Evolutionary conservation across 2,329 filamentous ascomycete species (phyloP).

Genomic region (Colletotrichum kahawae): DNA sequence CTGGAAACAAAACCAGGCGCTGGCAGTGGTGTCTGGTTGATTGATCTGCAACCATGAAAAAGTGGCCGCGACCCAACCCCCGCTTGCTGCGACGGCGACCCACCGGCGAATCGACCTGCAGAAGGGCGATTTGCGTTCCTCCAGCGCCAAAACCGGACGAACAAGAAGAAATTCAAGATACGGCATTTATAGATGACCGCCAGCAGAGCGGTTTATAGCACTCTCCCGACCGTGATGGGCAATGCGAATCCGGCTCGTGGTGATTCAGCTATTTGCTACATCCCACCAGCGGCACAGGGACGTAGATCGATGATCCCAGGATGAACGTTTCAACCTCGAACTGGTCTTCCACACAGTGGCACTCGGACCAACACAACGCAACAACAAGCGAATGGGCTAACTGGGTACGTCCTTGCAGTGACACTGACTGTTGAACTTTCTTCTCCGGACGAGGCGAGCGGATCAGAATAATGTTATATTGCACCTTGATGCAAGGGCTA

Average conservation of each 20-base stretch:
- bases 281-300: neutral
- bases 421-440: neutral
- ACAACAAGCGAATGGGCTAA: neutral
- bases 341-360: constrained; percentile 1
- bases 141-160: neutral
- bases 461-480: neutral
- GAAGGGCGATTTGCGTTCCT: neutral
- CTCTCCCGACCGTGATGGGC: neutral
- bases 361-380: constrained; percentile 9
- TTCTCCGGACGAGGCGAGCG: constrained; percentile 1
- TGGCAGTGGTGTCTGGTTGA: neutral
- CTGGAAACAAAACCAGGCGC: constrained; percentile 1
- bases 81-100: neutral
- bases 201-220: neutral
- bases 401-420: constrained; percentile 1
- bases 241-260: neutral
- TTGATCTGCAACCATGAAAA: constrained; percentile 8
- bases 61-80: neutral
- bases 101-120: neutral
- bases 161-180: neutral
- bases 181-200: neutral
- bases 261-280: neutral
- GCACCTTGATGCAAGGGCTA: neutral
- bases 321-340: constrained; percentile 24
- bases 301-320: constrained; percentile 18